Base-by-base conservation (phyloP, 306 rosid genomes). In the Parietaria judaica region DNA sequence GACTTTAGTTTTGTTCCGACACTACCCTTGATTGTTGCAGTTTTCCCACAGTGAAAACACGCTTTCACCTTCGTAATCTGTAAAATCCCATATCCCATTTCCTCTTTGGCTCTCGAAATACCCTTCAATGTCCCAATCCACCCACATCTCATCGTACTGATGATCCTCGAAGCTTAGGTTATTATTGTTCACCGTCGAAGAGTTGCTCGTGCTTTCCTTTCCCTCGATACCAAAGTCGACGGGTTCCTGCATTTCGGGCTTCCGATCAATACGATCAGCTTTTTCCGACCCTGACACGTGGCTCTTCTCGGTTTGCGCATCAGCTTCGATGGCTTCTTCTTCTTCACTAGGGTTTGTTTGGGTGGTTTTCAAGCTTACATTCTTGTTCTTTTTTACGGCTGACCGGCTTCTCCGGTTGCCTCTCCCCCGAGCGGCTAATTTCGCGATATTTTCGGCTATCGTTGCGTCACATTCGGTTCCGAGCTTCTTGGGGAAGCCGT, bases 401-500 rank as follows among this genome's bases (percentile, higher is more conserved):
- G 77, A 50, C 54, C 75, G 51, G 53, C 45, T 72, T 50, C 43
- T 70, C 72, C 66, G 62, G 6, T 60, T 72, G 54, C 74, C 63
- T 56, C 70, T 64, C 49, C 64, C 79, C 49, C 66, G 44, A 14
- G 74, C 48, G 31, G 81, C 63, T 11, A 61, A 13, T 36, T 69
- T 75, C 1, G 72, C 49, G 12, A 47, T 34, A 41, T 74, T 60
- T 11, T 54, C 55, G 51, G 70, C 76, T 55, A 66, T 67, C 3
- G 76, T 16, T 6, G 9, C 36, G 7, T 70, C 63, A 14, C 69
- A 57, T 31, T 80, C 71, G 2, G 72, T 77, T 9, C 71, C 58
- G n/a, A 79, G 60, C 31, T 77, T 66, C 69, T 71, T 79, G 76
- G 61, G 73, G 83, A 79, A 81, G 66, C 76, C 74, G 83, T 86